These are phyloP conservation scores for Zhuliangozyma blackwelliae DNA, from an alignment of 1,139 yeast genomes.

Conservation along the genomic window DNA sequence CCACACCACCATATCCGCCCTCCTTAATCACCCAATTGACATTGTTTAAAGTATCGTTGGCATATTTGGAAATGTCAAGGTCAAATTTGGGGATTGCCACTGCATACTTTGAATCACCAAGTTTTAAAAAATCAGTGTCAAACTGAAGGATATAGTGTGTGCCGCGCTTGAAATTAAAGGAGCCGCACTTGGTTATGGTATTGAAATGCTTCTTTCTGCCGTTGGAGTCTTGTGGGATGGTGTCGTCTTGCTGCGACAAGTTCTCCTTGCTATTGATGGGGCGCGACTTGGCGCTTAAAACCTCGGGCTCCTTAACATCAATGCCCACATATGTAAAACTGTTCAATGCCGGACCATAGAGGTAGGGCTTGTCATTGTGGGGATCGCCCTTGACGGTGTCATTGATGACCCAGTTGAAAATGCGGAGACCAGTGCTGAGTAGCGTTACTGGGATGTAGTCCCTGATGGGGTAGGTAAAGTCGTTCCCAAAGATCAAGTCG, in stretches of 20 bases:
- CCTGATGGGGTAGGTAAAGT: constrained; percentile 56
- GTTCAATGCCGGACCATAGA: constrained; percentile 60
- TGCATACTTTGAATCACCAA: constrained; percentile 38
- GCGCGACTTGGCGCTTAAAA: constrained; percentile 3
- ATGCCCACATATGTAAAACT: constrained; percentile 43
- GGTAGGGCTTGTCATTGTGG: constrained; percentile 54
- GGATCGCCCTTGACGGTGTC: constrained; percentile 64
- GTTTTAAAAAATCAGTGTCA: constrained; percentile 39
- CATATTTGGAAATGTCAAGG: constrained; percentile 35
- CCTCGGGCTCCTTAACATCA: constrained; percentile 4
- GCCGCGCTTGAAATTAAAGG: constrained; percentile 26
- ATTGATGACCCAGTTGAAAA: constrained; percentile 56
- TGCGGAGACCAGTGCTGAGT: constrained; percentile 46
- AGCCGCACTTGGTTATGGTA: constrained; percentile 24
- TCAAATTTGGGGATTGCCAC: constrained; percentile 43
- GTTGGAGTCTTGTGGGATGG: constrained; percentile 26
- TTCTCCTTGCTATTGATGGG: constrained; percentile 10
- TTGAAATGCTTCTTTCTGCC: constrained; percentile 34
- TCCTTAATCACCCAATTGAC: constrained; percentile 43
- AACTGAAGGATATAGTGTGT: constrained; percentile 28
- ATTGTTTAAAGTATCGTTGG: constrained; percentile 39
- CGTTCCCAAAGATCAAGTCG: constrained; percentile 63
- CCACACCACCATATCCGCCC: constrained; percentile 37
- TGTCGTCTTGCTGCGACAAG: constrained; percentile 15
- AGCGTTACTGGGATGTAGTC: constrained; percentile 54